These are phyloP conservation scores for Plantago elongata DNA, from an alignment of 257 asterid genomes.

Conservation along the genomic window DNA sequence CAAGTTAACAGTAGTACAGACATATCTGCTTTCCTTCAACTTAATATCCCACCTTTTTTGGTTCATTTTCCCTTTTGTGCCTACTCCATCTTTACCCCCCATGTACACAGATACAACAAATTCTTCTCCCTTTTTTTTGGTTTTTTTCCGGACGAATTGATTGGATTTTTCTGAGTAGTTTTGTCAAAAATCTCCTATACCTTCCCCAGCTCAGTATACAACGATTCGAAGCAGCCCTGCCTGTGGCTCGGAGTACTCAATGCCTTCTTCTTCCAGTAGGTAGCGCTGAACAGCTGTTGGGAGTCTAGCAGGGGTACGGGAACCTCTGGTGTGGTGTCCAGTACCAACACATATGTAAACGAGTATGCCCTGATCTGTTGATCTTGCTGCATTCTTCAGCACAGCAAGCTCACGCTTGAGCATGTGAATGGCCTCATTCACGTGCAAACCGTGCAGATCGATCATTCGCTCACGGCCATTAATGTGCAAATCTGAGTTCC, in stretches of 20 bases:
- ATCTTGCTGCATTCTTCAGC: conserved; percentile 74
- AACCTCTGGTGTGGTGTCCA: conserved; percentile 91
- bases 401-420: conserved; percentile 83
- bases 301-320: conserved; percentile 83
- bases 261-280: conserved; percentile 89
- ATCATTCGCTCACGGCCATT: conserved; percentile 82
- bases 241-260: conserved; percentile 86
- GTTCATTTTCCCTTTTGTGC: conserved; percentile 20
- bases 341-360: conserved; percentile 94
- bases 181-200: conserved; percentile 13
- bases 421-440: conserved; percentile 87
- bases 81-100: conserved; percentile 34
- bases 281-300: conserved; percentile 87
- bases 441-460: conserved; percentile 94
- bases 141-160: conserved; percentile 15
- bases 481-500: conserved; percentile 60
- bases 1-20: conserved; percentile 33
- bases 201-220: conserved; percentile 36
- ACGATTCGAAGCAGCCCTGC: conserved; percentile 84
- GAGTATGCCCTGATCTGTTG: conserved; percentile 67
- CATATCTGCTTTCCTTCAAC: conserved; percentile 25
- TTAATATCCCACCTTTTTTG: conserved; percentile 16
- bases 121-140: conserved; percentile 13
- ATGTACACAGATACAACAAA: conserved; percentile 46
- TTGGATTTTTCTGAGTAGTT: conserved; percentile 18